phyloP scores from a whole-genome alignment of 2,329 filamentous ascomycete genomes.

The Geosmithia flava region DNA sequence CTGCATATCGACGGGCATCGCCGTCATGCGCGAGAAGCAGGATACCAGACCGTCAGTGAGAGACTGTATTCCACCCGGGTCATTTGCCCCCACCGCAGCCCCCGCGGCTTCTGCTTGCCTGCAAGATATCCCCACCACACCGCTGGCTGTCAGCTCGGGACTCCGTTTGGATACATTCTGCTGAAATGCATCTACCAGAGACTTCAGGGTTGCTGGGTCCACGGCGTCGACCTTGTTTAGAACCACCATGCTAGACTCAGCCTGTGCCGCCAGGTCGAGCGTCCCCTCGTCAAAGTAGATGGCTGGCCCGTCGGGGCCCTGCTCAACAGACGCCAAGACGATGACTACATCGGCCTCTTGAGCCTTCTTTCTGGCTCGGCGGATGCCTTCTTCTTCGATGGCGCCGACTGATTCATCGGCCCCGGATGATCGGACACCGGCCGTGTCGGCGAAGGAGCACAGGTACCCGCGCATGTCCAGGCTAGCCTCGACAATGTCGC shows the following conservation, averaged over 20 bases:
- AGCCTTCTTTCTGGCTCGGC: conserved; percentile 70
- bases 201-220: conserved; percentile 16
- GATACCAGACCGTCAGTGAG: conserved; percentile 57
- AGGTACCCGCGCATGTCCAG: conserved; percentile 84
- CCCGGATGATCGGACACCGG: conserved; percentile 57
- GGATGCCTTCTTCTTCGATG: conserved; percentile 83
- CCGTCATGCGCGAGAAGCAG: conserved; percentile 60
- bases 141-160: conserved; percentile 15
- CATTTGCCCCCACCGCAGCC: conserved; percentile 9
- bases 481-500: conserved; percentile 86
- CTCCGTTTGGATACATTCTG: conserved; percentile 5
- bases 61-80: conserved; percentile 53
- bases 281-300: conserved; percentile 45
- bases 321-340: conserved; percentile 65
- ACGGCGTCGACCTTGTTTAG: conserved; percentile 52
- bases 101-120: conserved; percentile 33
- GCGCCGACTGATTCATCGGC: conserved; percentile 40
- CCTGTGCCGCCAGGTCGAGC: conserved; percentile 35
- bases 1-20: conserved; percentile 58
- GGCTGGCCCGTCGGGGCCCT: conserved; percentile 17
- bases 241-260: conserved; percentile 37
- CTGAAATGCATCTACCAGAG: conserved; percentile 27
- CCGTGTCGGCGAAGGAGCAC: conserved; percentile 91
- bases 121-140: conserved; percentile 54
- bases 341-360: conserved; percentile 76